phyloP scores from a whole-genome alignment of 1,284 basidiomycete species.

The Cryptococcus hybrid region DNA sequence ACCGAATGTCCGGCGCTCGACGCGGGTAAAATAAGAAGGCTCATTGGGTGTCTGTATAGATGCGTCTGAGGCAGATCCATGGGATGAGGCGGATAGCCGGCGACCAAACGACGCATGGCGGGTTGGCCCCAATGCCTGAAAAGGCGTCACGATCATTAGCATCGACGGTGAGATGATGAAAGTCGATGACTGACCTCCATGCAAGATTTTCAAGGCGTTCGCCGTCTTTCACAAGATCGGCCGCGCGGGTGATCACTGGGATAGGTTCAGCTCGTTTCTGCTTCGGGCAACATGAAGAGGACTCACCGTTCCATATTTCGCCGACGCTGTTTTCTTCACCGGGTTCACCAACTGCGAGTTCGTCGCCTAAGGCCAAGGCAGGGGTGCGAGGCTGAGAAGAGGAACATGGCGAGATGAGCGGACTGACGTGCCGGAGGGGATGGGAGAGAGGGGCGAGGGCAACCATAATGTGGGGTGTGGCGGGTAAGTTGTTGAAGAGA shows the following conservation, averaged over 20 bases:
- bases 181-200: constrained; percentile 32
- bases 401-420: constrained; percentile 20
- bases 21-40: constrained; percentile 9
- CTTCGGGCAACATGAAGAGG: neutral
- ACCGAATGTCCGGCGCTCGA: constrained; percentile 36
- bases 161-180: neutral
- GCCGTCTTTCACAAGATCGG: constrained; percentile 47
- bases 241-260: constrained; percentile 41
- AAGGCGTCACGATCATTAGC: no score
- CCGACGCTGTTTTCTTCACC: constrained; percentile 31
- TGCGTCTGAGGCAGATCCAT: constrained; percentile 23
- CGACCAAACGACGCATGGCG: constrained; percentile 9
- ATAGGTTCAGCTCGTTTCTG: neutral
- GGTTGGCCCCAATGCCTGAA: constrained; percentile 35
- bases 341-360: constrained; percentile 25
- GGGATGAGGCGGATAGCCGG: constrained; percentile 25
- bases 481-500: neutral
- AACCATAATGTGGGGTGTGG: neutral
- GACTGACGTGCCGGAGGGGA: constrained; percentile 13
- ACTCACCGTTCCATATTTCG: constrained; percentile 38
- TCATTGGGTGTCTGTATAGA: constrained; percentile 30
- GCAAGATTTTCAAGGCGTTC: constrained; percentile 44
- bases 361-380: constrained; percentile 27
- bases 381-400: constrained; percentile 33
- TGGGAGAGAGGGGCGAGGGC: constrained; percentile 8